These are phyloP conservation scores for Pseudocercospora cruenta DNA, from an alignment of 2,329 filamentous ascomycete genomes.

Conservation along the genomic window DNA sequence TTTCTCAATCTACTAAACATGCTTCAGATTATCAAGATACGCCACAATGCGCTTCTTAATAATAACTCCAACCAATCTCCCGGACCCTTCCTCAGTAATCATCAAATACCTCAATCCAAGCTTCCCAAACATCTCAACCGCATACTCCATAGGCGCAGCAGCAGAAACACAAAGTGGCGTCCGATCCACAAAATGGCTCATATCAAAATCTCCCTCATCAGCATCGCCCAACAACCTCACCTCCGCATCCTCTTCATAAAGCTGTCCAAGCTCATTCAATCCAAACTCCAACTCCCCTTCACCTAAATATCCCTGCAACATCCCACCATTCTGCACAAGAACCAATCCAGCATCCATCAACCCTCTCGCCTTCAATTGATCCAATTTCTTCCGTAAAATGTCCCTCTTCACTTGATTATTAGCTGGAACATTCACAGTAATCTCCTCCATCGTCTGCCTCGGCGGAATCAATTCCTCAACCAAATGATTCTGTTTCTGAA, in stretches of 20 bases:
- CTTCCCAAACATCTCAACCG: slow-evolving; percentile 63
- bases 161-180: slow-evolving; percentile 57
- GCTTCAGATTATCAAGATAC: slow-evolving; percentile 49
- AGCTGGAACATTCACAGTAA: slow-evolving; percentile 54
- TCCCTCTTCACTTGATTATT: slow-evolving; percentile 49
- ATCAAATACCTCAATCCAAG: slow-evolving; percentile 59
- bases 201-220: slow-evolving; percentile 45
- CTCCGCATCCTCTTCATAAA: slow-evolving; percentile 40
- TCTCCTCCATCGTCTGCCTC: slow-evolving; percentile 58
- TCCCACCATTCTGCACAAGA: slow-evolving; percentile 52
- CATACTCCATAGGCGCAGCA: slow-evolving; percentile 61
- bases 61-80: slow-evolving; percentile 56
- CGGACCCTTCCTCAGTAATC: slow-evolving; percentile 57
- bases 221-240: slow-evolving; percentile 46
- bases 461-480: slow-evolving; percentile 58
- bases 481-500: slow-evolving; percentile 44
- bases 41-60: slow-evolving; percentile 62
- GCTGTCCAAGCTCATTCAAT: slow-evolving; percentile 42
- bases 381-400: slow-evolving; percentile 52
- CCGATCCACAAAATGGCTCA: slow-evolving; percentile 57
- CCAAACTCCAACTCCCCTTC: slow-evolving; percentile 59
- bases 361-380: slow-evolving; percentile 52
- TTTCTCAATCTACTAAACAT: neutral
- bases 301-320: slow-evolving; percentile 60
- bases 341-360: slow-evolving; percentile 63